phyloP scores from a whole-genome alignment of 305 asterid species.

The Rubia peregrina region DNA sequence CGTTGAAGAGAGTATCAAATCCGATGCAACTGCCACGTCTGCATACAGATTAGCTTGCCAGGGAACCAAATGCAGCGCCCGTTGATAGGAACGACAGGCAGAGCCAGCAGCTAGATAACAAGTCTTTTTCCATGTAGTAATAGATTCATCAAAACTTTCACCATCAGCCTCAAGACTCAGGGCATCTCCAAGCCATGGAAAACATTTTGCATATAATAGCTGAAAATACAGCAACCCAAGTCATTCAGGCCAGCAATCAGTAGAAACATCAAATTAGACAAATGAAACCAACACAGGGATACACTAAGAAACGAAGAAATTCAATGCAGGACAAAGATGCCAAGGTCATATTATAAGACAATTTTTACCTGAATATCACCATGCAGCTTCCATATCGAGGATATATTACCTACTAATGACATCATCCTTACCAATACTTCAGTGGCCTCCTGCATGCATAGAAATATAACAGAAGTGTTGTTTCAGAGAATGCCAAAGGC shows the following conservation, averaged over 20 bases:
- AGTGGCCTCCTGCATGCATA: slow-evolving; percentile 69
- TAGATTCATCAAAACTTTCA: slow-evolving; percentile 55
- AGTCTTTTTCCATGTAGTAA: slow-evolving; percentile 61
- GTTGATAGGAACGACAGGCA: slow-evolving; percentile 74
- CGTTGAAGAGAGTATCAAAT: slow-evolving; percentile 47
- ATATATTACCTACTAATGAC: slow-evolving; percentile 53
- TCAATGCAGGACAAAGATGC: too few species aligned
- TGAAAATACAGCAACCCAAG: slow-evolving; percentile 32
- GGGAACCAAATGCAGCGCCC: slow-evolving; percentile 85
- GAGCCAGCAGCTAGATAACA: slow-evolving; percentile 64
- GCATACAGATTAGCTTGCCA: slow-evolving; percentile 81
- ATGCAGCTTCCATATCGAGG: slow-evolving; percentile 88
- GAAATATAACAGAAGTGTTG: slow-evolving; percentile 3
- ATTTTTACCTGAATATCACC: slow-evolving; percentile 88
- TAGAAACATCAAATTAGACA: neutral
- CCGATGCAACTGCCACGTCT: slow-evolving; percentile 75
- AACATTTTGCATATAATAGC: slow-evolving; percentile 85
- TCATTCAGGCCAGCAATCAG: slow-evolving; percentile 18
- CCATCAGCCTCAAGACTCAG: slow-evolving; percentile 35
- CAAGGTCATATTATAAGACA: neutral
- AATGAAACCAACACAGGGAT: neutral
- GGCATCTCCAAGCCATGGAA: slow-evolving; percentile 74
- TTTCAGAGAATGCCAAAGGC: neutral
- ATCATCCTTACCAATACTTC: slow-evolving; percentile 50
- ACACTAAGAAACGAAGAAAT: neutral